phyloP scores from a whole-genome alignment of 1,139 yeast species.

The Yamadazyma aaseri region DNA sequence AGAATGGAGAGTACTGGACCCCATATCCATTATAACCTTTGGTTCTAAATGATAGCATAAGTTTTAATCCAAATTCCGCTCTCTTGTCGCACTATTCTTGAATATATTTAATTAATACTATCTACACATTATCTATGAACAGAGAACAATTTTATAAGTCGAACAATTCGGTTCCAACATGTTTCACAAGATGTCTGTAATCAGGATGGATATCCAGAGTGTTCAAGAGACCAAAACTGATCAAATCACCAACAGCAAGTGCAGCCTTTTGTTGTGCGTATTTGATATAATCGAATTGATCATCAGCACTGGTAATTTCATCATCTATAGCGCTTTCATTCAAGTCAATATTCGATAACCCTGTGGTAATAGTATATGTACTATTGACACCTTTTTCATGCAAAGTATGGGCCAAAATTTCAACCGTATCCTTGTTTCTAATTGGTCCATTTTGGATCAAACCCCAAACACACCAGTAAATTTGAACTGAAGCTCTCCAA shows the following conservation, averaged over 20 bases:
- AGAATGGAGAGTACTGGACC: slow-evolving; percentile 87
- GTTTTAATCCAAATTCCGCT: background rate
- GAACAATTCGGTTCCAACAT: slow-evolving; percentile 36
- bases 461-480: slow-evolving; percentile 93
- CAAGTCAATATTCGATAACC: slow-evolving; percentile 27
- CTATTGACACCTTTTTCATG: slow-evolving; percentile 35
- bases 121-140: no score
- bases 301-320: slow-evolving; percentile 49
- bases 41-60: slow-evolving; percentile 75
- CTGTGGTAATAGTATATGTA: slow-evolving; percentile 40
- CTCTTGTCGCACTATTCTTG: background rate
- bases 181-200: slow-evolving; percentile 29
- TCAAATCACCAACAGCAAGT: slow-evolving; percentile 71
- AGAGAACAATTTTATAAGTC: slow-evolving; percentile 19
- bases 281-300: slow-evolving; percentile 73
- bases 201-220: slow-evolving; percentile 29
- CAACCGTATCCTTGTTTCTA: slow-evolving; percentile 14
- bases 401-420: slow-evolving; percentile 15
- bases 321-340: slow-evolving; percentile 30
- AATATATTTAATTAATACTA: no score
- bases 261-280: slow-evolving; percentile 76
- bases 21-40: slow-evolving; percentile 85
- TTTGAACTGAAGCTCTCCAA: slow-evolving; percentile 82
- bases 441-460: slow-evolving; percentile 67
- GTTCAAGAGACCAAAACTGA: slow-evolving; percentile 56